phyloP scores from a whole-genome alignment of 169 alveolate genomes.

The Cryptosporidium ryanae region DNA sequence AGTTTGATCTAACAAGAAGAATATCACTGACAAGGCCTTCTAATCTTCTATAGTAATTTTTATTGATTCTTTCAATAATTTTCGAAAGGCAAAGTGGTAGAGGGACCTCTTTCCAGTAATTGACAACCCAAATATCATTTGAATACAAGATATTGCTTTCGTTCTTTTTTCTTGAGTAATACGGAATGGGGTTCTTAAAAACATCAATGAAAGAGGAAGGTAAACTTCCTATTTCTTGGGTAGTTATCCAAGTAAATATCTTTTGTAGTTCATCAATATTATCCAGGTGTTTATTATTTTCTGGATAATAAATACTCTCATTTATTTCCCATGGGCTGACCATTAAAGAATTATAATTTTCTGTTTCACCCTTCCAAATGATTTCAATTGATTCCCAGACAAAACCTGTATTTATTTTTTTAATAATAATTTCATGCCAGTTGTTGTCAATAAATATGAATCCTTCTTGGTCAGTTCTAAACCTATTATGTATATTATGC shows the following conservation, averaged over 20 bases:
- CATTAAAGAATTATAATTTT: conserved; percentile 4
- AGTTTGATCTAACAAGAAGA: conserved; percentile 75
- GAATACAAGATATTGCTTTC: conserved; percentile 21
- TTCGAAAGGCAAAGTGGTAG: conserved; percentile 76
- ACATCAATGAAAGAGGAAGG: conserved; percentile 48
- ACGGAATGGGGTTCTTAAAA: conserved; percentile 45
- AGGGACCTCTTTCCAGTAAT: conserved; percentile 78
- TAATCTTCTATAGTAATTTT: conserved; percentile 77
- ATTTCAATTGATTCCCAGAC: conserved; percentile 61
- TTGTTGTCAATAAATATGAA: conserved; percentile 13
- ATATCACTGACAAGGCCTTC: conserved; percentile 76
- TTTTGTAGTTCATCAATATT: conserved; percentile 12
- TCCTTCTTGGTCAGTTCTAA: conserved; percentile 27
- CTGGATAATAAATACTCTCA: conserved; percentile 34
- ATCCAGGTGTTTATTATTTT: conserved; percentile 12
- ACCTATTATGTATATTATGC: conserved; percentile 14
- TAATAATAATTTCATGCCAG: conserved; percentile 63
- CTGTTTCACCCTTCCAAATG: conserved; percentile 22
- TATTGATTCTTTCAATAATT: conserved; percentile 75
- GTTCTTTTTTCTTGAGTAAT: conserved; percentile 34
- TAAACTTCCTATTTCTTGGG: conserved; percentile 15
- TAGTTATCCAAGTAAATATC: conserved; percentile 34
- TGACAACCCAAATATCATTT: conserved; percentile 76
- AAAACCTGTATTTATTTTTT: conserved; percentile 3
- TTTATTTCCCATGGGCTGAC: conserved; percentile 71